A percentile compares a stretch with the other conserved stretches of the same genome.
These are phyloP conservation scores for Phytomonas francai DNA, from an alignment of 208 protist species.

Conservation along the genomic window DNA sequence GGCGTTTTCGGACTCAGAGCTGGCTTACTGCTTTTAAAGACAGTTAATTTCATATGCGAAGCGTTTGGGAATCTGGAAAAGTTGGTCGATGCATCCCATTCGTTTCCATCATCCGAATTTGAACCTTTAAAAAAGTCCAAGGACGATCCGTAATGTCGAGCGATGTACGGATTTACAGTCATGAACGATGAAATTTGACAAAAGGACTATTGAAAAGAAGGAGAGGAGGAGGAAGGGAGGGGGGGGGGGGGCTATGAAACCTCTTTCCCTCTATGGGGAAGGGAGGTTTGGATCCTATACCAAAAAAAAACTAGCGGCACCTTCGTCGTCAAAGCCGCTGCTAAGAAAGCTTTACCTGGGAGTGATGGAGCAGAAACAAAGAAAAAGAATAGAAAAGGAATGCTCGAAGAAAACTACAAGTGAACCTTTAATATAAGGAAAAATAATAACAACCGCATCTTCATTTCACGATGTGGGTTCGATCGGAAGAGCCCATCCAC, in stretches of 20 bases:
- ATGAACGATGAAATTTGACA: constrained; percentile 17
- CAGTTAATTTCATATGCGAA: constrained; percentile 49
- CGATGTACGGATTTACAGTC: constrained; percentile 63
- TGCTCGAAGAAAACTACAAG: no score
- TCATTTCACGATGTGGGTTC: no score
- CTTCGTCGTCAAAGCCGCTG: no score
- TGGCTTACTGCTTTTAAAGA: constrained; percentile 53
- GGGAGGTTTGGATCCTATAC: no score
- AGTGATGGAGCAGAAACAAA: constrained; percentile 4
- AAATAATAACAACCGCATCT: no score
- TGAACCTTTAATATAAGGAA: no score
- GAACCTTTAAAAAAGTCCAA: constrained; percentile 22
- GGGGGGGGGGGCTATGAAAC: no score
- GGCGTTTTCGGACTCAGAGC: no score
- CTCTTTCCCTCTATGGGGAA: no score
- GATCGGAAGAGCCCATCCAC: no score
- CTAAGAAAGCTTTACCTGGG: constrained; percentile 9
- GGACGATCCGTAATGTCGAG: constrained; percentile 52
- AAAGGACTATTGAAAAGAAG: constrained; percentile 13
- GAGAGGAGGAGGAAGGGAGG: constrained; percentile 5
- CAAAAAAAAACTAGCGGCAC: no score
- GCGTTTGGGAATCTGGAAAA: constrained; percentile 47
- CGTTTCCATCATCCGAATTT: constrained; percentile 15
- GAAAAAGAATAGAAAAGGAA: constrained; percentile 9
- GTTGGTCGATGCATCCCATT: constrained; percentile 28